phyloP scores from a whole-genome alignment of 257 asterid genomes.

The Solanum peruvianum region DNA sequence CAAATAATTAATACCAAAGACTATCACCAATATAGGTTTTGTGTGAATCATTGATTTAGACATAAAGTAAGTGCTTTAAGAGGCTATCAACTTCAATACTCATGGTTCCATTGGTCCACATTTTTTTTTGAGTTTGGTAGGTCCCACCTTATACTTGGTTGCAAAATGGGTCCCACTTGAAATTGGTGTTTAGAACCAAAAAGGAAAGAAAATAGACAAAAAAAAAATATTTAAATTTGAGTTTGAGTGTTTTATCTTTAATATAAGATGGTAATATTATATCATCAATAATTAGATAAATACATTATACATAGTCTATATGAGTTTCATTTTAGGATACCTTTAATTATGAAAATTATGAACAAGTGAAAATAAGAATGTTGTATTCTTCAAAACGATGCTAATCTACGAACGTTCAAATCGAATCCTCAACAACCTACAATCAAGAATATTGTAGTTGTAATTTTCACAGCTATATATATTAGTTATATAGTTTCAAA shows the following conservation, averaged over 20 bases:
- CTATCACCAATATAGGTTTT: not conserved
- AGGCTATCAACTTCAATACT: constrained; percentile 1
- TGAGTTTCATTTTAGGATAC: not conserved
- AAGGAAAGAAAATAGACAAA: not conserved
- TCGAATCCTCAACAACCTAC: not conserved
- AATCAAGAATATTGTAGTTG: not conserved
- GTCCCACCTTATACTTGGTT: not conserved
- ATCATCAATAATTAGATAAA: not conserved
- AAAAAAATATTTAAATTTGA: not conserved
- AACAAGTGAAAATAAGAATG: not conserved
- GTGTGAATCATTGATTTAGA: constrained; percentile 7
- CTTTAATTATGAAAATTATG: not conserved
- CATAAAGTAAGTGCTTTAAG: constrained; percentile 5
- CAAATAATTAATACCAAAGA: constrained; percentile 6
- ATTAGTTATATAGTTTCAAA: not conserved
- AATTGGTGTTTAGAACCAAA: not conserved
- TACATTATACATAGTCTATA: not conserved
- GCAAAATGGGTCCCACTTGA: not conserved
- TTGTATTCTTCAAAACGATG: not conserved
- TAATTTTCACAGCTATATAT: not conserved
- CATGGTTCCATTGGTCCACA: not conserved
- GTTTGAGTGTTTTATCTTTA: not conserved
- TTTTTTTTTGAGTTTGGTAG: constrained; percentile 3
- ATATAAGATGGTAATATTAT: not conserved
- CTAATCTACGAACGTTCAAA: not conserved